A percentile compares a stretch with the other conserved stretches of the same genome.
Conservation (phyloP, 331 rosid species). For the Malus hybrid region DNA sequence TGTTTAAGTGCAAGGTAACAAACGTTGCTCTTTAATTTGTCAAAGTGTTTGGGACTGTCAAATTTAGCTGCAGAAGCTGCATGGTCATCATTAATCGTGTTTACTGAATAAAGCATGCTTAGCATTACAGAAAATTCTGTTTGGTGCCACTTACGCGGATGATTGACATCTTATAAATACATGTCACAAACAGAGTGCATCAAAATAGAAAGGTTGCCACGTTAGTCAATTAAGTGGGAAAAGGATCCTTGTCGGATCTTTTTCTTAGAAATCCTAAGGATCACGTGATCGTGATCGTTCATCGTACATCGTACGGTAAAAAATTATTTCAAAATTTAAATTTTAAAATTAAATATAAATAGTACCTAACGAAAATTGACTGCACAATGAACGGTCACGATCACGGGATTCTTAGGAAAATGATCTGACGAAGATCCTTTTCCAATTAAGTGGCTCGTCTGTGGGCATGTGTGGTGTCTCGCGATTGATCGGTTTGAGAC, state of each 20-base stretch:
- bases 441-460: too few species aligned
- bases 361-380: too few species aligned
- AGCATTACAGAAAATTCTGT: neutral
- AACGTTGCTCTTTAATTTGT: neutral
- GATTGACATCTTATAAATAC: neutral
- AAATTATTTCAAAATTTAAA: too few species aligned
- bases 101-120: neutral
- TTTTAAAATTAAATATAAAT: too few species aligned
- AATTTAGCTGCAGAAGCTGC: neutral
- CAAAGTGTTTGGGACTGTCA: neutral
- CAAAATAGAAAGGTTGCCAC: conserved; percentile 30
- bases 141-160: neutral
- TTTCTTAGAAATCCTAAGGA: too few species aligned
- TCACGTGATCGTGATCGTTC: too few species aligned
- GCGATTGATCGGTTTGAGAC: too few species aligned
- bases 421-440: rapidly evolving
- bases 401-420: too few species aligned
- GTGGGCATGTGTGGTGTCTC: too few species aligned
- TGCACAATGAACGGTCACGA: too few species aligned
- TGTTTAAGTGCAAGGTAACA: neutral
- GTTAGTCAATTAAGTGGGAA: conserved; percentile 35
- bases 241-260: too few species aligned
- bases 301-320: rapidly evolving
- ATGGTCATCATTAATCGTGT: neutral
- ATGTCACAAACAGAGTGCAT: conserved; percentile 21